Base-by-base conservation (phyloP, 2,329 filamentous ascomycete species). In the Fusarium equiseti region DNA sequence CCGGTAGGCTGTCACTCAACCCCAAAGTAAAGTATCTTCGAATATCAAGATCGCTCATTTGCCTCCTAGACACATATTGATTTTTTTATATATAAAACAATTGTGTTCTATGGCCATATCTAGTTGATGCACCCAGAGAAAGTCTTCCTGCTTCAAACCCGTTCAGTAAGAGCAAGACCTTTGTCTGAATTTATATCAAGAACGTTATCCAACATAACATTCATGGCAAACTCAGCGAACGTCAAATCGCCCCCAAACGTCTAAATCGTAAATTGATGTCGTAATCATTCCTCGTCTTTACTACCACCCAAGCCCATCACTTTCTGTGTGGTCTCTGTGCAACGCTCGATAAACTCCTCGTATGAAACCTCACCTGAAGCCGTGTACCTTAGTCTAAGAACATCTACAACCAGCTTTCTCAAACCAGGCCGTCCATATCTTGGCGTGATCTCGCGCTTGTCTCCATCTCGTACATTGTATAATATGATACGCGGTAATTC, bases 381-480 rank as follows among this genome's bases (percentile, higher is more conserved):
- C 7, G 66, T 71, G 32, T 75, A 73, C 27, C 74, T 74, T 15
- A 66, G 56, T 35, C 55, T 58, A 20, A 77, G 43, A 20, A 76
- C 44, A 15, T 62, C 57, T 22, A 63, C 53, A 15, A 76, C 52
- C 40, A 78, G 53, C 8, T 18, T 20, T 22, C 8, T 22, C 12
- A 73, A 46, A 4, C 65, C 61, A 24, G 46, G 40, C 15, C 15
- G n/a, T 26, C 71, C 68, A 44, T 53, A 1, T 0, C 20, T 55
- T 15, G 70, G 55, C 22, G 26, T 63, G 29, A 78, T 70, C 48
- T 74, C 67, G 44, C 52, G 59, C 48, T 75, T 75, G 20, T 76
- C 73, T 26, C 77, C 76, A 24, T 75, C 70, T 15, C 72, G 70
- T 29, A 77, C 70, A 22, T 78, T 78, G 54, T 68, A 78, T n/a